Percentiles rank a stretch among this genome's conserved stretches.
Evolutionary conservation across 2,329 filamentous ascomycete genomes (phyloP).

Genomic region (Scytalidium sp.): DNA sequence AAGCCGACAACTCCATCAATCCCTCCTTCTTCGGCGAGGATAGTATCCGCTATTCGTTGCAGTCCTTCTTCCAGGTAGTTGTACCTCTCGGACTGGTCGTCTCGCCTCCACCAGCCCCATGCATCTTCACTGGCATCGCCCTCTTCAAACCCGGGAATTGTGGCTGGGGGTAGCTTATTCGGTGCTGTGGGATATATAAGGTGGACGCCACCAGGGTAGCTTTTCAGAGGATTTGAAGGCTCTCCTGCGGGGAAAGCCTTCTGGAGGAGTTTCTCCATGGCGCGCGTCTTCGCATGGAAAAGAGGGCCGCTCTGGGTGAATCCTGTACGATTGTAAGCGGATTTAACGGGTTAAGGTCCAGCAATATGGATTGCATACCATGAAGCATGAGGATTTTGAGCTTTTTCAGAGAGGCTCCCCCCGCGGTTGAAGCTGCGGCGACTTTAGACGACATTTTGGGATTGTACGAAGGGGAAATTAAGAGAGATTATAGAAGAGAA

Average conservation of each 20-base stretch:
- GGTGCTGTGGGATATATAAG: constrained; percentile 71
- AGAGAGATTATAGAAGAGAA: neutral
- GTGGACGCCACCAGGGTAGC: constrained; percentile 40
- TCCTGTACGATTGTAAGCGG: constrained; percentile 43
- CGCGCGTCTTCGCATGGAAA: constrained; percentile 86
- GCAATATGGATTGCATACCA: constrained; percentile 39
- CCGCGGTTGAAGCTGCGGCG: neutral
- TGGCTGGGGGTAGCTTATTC: constrained; percentile 55
- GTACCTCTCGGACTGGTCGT: constrained; percentile 65
- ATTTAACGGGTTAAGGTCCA: constrained; percentile 1
- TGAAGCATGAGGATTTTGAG: constrained; percentile 77
- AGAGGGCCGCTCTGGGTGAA: constrained; percentile 86
- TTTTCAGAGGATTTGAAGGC: constrained; percentile 37
- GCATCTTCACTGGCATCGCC: constrained; percentile 56
- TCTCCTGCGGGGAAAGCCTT: constrained; percentile 63
- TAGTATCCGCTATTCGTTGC: constrained; percentile 54
- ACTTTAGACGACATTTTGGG: constrained; percentile 3
- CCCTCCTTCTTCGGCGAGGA: constrained; percentile 57
- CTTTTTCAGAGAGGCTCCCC: constrained; percentile 6
- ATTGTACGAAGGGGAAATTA: neutral
- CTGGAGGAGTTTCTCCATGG: constrained; percentile 73
- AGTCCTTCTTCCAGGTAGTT: constrained; percentile 69
- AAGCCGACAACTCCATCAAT: constrained; percentile 82
- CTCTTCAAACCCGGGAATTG: constrained; percentile 66
- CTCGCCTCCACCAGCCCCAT: constrained; percentile 80